Percentiles rank a stretch among this genome's conserved stretches.
These are phyloP conservation scores for Acanthamoeba lenticulata DNA, from an alignment of 208 protist genomes.

Conservation along the genomic window DNA sequence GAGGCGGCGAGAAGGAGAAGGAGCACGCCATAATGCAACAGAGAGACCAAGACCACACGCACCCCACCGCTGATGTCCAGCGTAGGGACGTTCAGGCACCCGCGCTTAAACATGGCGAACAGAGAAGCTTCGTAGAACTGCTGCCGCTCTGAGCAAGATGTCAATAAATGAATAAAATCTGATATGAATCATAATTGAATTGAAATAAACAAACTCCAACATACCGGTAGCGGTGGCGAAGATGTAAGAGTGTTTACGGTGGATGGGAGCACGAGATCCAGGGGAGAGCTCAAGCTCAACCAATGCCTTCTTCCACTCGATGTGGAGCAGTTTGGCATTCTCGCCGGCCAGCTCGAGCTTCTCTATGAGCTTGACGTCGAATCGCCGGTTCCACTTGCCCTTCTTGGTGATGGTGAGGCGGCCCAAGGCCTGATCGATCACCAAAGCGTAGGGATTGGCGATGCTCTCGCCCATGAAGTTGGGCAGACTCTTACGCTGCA, in stretches of 20 bases:
- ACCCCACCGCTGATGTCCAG: neutral
- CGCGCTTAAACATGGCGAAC: conserved; percentile 47
- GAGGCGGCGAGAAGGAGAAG: neutral
- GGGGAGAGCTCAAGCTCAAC: neutral
- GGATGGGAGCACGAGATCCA: neutral
- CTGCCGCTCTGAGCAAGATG: neutral
- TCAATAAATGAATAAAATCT: conserved; percentile 52
- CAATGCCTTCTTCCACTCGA: conserved; percentile 45
- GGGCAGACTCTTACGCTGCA: conserved; percentile 52
- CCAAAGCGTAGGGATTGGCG: neutral
- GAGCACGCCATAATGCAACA: neutral
- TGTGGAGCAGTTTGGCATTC: conserved; percentile 3
- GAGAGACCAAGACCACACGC: neutral
- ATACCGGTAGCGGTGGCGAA: neutral
- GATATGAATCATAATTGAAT: neutral
- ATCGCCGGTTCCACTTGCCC: neutral
- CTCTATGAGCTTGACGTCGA: conserved; percentile 38
- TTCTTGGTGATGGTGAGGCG: conserved; percentile 38
- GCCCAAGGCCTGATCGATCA: neutral
- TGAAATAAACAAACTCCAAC: neutral
- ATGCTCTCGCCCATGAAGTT: conserved; percentile 2
- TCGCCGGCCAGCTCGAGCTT: neutral
- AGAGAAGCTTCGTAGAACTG: conserved; percentile 47
- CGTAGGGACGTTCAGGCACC: neutral
- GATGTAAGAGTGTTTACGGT: conserved; percentile 49